phyloP scores from a whole-genome alignment of 2,329 filamentous ascomycete species.

The Cercospora canescens region DNA sequence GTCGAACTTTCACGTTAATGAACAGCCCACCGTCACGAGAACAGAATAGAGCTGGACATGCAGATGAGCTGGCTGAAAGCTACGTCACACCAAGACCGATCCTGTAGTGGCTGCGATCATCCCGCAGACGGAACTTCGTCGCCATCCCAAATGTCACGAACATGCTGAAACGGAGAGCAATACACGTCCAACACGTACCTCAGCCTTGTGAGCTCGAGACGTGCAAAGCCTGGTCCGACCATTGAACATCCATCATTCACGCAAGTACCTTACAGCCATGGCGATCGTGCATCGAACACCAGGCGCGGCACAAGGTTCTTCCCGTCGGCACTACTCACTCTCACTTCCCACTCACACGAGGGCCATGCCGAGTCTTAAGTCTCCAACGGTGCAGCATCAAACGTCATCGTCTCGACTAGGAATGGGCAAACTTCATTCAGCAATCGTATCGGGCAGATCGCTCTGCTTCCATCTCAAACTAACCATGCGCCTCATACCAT shows the following conservation, averaged over 20 bases:
- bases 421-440: neutral
- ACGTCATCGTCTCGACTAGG: neutral
- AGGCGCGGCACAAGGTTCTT: neutral
- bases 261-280: neutral
- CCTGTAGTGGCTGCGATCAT: neutral
- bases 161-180: neutral
- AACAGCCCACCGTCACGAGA: neutral
- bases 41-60: neutral
- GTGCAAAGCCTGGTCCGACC: neutral
- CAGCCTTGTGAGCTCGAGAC: neutral
- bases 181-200: neutral
- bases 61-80: neutral
- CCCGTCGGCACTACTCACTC: neutral
- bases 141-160: neutral
- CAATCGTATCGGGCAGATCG: neutral
- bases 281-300: neutral
- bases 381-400: neutral
- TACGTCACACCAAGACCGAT: constrained; percentile 1
- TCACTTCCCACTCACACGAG: neutral
- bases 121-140: neutral
- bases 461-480: neutral
- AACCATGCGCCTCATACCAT: neutral
- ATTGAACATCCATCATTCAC: neutral
- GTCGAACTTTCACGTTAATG: neutral
- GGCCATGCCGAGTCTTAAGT: neutral